Conservation (phyloP, 805 yeast species). For the Teunomyces stri region DNA sequence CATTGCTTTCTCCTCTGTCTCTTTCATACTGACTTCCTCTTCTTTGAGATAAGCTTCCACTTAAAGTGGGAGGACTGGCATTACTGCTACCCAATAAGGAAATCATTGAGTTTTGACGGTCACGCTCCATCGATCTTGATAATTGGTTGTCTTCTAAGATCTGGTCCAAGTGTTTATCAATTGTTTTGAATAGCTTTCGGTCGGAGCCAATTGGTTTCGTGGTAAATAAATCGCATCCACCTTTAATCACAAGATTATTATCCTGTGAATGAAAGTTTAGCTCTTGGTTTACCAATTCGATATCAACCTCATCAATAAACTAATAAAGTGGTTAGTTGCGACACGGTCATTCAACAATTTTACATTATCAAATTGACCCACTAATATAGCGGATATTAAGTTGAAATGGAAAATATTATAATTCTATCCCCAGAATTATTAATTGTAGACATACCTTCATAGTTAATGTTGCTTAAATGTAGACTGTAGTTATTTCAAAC, state of each 20-base stretch:
- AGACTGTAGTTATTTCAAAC: not conserved
- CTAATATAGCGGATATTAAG: not conserved
- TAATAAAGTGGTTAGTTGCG: conserved; percentile 21
- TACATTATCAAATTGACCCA: not conserved
- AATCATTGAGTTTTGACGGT: conserved; percentile 34
- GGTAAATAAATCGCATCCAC: conserved; percentile 90
- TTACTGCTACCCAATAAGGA: conserved; percentile 36
- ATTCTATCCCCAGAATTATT: not conserved
- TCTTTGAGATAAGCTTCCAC: conserved; percentile 7
- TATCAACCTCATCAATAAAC: conserved; percentile 91
- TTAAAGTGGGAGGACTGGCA: conserved; percentile 28
- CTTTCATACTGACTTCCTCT: conserved; percentile 20
- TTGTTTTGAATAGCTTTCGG: conserved; percentile 79
- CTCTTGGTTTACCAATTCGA: conserved; percentile 87
- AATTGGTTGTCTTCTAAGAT: conserved; percentile 44
- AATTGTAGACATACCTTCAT: conserved; percentile 1
- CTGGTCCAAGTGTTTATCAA: conserved; percentile 75
- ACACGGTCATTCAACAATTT: conserved; percentile 1
- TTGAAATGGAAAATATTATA: not conserved
- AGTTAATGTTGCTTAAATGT: not conserved
- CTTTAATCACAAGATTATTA: conserved; percentile 55
- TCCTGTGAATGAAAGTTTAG: conserved; percentile 46
- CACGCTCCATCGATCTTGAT: conserved; percentile 37
- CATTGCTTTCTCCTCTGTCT: not conserved
- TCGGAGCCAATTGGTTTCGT: conserved; percentile 93